A percentile compares a stretch with the other conserved stretches of the same genome.
These are phyloP conservation scores for Cladophialophora exuberans DNA, from an alignment of 2,329 filamentous ascomycete genomes.

Conservation along the genomic window DNA sequence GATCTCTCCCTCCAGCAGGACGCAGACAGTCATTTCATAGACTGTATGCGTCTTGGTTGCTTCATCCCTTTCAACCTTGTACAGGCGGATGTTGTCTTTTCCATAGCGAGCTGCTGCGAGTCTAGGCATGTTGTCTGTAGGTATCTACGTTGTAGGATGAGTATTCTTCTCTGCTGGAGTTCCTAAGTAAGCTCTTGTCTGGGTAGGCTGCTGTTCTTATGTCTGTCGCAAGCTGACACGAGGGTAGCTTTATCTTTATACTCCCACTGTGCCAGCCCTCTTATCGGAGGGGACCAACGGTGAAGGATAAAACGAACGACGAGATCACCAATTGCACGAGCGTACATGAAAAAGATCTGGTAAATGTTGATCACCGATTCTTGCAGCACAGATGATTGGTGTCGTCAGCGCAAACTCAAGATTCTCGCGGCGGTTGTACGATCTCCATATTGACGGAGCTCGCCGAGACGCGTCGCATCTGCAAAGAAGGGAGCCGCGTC, in stretches of 20 bases:
- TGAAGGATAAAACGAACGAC: conserved; percentile 15
- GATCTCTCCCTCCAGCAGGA: conserved; percentile 90
- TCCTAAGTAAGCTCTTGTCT: neutral
- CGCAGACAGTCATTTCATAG: conserved; percentile 92
- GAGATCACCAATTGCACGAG: conserved; percentile 23
- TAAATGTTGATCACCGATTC: conserved; percentile 27
- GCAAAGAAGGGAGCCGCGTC: neutral
- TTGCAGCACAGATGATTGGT: conserved; percentile 21
- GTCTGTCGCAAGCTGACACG: neutral
- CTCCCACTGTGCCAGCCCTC: neutral
- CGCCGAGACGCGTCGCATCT: conserved; percentile 22
- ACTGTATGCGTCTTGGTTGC: conserved; percentile 79
- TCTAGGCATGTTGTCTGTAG: conserved; percentile 36
- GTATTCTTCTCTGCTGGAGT: neutral
- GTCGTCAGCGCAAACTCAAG: neutral
- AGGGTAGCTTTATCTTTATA: conserved; percentile 13
- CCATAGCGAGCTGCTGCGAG: conserved; percentile 53
- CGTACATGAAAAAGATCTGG: conserved; percentile 14
- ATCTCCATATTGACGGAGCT: conserved; percentile 21
- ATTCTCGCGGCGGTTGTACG: conserved; percentile 15
- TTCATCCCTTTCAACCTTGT: conserved; percentile 85
- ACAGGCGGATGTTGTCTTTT: conserved; percentile 96
- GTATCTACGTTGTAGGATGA: neutral
- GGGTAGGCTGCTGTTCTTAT: too few relatives aligned
- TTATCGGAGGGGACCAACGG: conserved; percentile 23